Evolutionary conservation across 768 basidiomycete species (phyloP).

Genomic region (Boletus rubescentipes): DNA sequence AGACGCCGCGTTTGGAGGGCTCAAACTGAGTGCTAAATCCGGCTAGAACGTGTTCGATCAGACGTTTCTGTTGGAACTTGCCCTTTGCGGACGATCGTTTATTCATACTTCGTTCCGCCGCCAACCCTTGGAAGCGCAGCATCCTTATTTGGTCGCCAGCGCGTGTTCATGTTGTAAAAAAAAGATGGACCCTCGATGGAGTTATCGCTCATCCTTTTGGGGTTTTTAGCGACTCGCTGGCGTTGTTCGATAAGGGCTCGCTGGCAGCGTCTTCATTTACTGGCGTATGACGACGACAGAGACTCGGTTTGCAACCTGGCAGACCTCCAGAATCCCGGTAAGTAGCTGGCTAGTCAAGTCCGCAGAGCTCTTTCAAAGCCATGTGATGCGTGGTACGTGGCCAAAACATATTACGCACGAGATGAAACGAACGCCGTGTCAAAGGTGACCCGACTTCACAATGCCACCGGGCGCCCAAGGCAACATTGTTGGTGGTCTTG

Average conservation of each 20-base stretch:
- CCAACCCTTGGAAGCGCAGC: conserved; percentile 7
- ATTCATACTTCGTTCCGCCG: conserved; percentile 3
- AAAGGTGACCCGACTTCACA: neutral
- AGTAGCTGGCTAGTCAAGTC: too few species aligned
- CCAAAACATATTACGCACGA: neutral
- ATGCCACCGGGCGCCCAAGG: conserved; percentile 2
- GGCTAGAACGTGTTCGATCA: conserved; percentile 10
- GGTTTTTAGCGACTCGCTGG: neutral
- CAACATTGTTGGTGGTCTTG: neutral
- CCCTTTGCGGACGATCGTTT: conserved; percentile 19
- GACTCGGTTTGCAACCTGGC: neutral
- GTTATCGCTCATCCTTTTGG: conserved; percentile 12
- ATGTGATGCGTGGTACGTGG: too few species aligned
- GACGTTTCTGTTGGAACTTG: conserved; percentile 33
- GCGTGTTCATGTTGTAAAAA: conserved; percentile 6
- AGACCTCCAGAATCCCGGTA: neutral
- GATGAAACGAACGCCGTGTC: conserved; percentile 9
- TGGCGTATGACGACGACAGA: neutral
- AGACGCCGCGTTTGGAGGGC: conserved; percentile 18
- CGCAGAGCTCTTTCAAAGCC: too few species aligned
- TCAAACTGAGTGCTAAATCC: conserved; percentile 21
- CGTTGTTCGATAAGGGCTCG: conserved; percentile 3
- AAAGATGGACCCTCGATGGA: conserved; percentile 8
- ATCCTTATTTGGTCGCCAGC: conserved; percentile 9
- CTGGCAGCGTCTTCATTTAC: neutral